Conservation (phyloP, 2,329 filamentous ascomycete genomes). For the Xylariomycetidae sp. region DNA sequence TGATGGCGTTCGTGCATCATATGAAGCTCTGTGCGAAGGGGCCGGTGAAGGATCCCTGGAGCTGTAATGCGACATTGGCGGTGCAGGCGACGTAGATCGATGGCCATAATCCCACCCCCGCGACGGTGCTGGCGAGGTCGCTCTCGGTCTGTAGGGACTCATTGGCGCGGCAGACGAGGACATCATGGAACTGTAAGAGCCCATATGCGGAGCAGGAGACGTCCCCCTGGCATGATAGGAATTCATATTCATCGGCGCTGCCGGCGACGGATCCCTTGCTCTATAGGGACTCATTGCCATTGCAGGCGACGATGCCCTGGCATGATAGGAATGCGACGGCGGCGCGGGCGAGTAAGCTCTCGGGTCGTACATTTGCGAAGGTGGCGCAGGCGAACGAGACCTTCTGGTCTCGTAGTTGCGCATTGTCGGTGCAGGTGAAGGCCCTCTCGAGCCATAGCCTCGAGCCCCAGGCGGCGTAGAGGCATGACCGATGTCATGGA, state of each 20-base stretch:
- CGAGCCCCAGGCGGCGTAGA: conserved; percentile 17
- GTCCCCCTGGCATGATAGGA: conserved; percentile 13
- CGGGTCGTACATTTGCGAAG: background rate
- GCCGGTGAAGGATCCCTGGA: conserved; percentile 34
- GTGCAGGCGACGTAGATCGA: conserved; percentile 33
- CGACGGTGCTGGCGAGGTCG: conserved; percentile 30
- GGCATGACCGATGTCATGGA: conserved; percentile 12
- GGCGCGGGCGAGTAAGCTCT: too few species aligned
- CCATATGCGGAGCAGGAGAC: conserved; percentile 19
- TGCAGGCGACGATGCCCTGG: background rate
- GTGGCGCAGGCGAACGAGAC: background rate
- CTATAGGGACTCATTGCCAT: background rate
- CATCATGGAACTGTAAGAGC: conserved; percentile 15
- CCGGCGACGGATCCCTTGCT: conserved; percentile 3
- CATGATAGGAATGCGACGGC: too few species aligned
- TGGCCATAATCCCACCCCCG: conserved; percentile 26
- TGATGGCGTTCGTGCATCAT: conserved; percentile 30
- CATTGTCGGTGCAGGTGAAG: background rate
- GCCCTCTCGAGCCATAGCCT: conserved; percentile 12
- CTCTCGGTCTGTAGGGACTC: conserved; percentile 19
- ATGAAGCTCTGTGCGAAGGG: conserved; percentile 19
- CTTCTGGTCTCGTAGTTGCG: background rate
- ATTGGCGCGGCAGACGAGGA: conserved; percentile 27
- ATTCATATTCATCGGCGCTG: background rate
- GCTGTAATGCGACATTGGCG: conserved; percentile 20